Evolutionary conservation across 345 rosid genomes (phyloP), one percentile per base, ranked within the genome.

Genomic region (Cardamine resedifolia): DNA sequence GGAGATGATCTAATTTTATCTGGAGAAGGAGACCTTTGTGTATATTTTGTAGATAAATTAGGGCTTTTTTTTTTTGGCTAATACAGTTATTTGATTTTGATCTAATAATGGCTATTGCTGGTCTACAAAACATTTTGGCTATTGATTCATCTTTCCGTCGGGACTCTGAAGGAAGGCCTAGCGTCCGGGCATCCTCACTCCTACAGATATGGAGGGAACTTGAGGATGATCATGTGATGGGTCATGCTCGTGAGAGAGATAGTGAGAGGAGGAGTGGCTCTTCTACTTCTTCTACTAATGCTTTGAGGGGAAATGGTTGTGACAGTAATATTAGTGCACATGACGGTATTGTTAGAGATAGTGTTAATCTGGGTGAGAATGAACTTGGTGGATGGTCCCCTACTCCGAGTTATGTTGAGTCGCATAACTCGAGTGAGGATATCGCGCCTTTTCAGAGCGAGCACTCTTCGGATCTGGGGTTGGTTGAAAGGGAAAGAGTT

Each of bases 151-250:
- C 97, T 63, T 83, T 91, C 72, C 86, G 71, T 20, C 71, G 95
- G 76, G 97, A 85, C 50, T 78, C 98, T 60, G 89, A 83, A 23
- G 91, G 85, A 45, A 85, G 90, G 65, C 27, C 75, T 21, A 84
- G 85, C 83, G 83, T 85, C 84, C 87, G 81, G 81, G 85, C 97
- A 39, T 86, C 98, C 60, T 81, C 95, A 16, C 80, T 87, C 66
- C 73, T 86, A 78, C 91, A 87, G 79, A 94, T 83, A 90, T 85
- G 92, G 96, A 84, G 90, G 78, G 98, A 91, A 74, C 84, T 87
- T 34, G 97, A 89, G 88, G 95, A 89, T 83, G 96, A 89, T 39
- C 92, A 86, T 44, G 88, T 79, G 81, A 87, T 83, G 86, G 84
- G 85, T 74, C 88, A 59, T 60, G 51, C 75, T 62, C 92, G 77